Conservation (phyloP, 2,329 filamentous ascomycete genomes). For the Verticillium zaregamsianum region DNA sequence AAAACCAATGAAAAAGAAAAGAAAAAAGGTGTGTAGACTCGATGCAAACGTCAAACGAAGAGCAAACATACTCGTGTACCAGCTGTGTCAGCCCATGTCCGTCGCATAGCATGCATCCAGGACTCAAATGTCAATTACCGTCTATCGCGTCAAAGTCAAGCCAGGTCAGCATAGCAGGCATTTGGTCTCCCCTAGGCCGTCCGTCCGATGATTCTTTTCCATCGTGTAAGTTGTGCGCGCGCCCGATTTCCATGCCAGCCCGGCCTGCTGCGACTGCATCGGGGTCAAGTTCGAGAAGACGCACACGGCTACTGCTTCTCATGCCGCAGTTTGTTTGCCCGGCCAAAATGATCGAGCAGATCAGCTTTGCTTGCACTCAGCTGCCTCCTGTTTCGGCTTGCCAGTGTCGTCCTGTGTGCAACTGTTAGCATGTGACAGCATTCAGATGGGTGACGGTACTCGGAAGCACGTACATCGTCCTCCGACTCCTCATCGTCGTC, state of each 20-base stretch:
- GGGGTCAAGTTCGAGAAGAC: neutral
- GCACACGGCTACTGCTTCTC: neutral
- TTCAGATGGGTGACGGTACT: neutral
- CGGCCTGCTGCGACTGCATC: neutral
- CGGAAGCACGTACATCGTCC: slow-evolving; percentile 58
- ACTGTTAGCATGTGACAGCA: neutral
- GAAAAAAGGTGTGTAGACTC: slow-evolving; percentile 2
- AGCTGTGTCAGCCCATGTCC: neutral
- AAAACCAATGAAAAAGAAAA: slow-evolving; percentile 2
- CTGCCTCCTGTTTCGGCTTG: slow-evolving; percentile 90
- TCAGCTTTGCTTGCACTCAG: slow-evolving; percentile 95
- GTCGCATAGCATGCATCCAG: neutral
- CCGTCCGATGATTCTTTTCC: neutral
- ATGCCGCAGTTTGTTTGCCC: neutral
- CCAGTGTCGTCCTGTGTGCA: slow-evolving; percentile 68
- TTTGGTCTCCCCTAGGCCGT: neutral
- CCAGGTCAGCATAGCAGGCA: neutral
- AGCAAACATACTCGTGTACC: slow-evolving; percentile 25
- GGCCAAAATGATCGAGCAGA: slow-evolving; percentile 11
- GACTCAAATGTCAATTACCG: slow-evolving; percentile 12
- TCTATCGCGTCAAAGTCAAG: slow-evolving; percentile 10
- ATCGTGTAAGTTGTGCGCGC: neutral
- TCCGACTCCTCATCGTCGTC: slow-evolving; percentile 80
- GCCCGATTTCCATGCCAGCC: neutral
- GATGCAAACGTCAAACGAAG: slow-evolving; percentile 19